phyloP scores from a whole-genome alignment of 495 filamentous ascomycete genomes.

The Oidiodendron maius region DNA sequence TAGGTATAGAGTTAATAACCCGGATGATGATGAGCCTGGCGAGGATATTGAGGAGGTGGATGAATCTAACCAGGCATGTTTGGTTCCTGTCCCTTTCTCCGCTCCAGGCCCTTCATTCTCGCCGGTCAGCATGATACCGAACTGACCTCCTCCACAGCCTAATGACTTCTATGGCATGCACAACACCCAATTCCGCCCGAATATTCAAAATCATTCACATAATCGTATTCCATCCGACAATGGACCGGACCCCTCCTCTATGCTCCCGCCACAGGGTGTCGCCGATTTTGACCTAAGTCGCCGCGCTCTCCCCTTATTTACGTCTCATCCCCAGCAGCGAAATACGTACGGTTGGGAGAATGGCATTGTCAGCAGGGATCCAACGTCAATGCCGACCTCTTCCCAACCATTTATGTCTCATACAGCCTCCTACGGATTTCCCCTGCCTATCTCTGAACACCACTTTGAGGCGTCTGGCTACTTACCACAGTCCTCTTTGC shows the following conservation, averaged over 20 bases:
- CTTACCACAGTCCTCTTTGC: too few relatives aligned
- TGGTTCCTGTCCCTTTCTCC: neutral
- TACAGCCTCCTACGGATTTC: conserved; percentile 6
- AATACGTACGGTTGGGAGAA: conserved; percentile 3
- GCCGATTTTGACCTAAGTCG: conserved; percentile 1
- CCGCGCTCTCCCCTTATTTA: neutral
- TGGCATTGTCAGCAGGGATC: conserved; percentile 2
- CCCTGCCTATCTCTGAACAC: conserved; percentile 10
- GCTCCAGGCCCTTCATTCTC: conserved; percentile 16
- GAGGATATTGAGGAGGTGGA: conserved; percentile 13
- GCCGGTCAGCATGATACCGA: conserved; percentile 1
- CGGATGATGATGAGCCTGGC: conserved; percentile 14
- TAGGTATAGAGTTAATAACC: neutral
- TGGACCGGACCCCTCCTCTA: neutral
- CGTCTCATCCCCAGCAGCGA: conserved; percentile 2
- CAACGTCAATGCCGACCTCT: neutral
- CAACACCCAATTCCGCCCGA: neutral
- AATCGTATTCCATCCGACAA: conserved; percentile 1
- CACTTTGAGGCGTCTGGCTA: too few relatives aligned
- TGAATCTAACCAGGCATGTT: neutral
- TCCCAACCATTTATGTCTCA: conserved; percentile 4
- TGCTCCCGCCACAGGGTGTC: neutral
- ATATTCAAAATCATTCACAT: neutral
- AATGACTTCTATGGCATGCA: neutral
- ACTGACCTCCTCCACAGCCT: neutral